A percentile compares a stretch with the other conserved stretches of the same genome.
Conservation (phyloP, 139 green algal species). For the Chlorella sp. region DNA sequence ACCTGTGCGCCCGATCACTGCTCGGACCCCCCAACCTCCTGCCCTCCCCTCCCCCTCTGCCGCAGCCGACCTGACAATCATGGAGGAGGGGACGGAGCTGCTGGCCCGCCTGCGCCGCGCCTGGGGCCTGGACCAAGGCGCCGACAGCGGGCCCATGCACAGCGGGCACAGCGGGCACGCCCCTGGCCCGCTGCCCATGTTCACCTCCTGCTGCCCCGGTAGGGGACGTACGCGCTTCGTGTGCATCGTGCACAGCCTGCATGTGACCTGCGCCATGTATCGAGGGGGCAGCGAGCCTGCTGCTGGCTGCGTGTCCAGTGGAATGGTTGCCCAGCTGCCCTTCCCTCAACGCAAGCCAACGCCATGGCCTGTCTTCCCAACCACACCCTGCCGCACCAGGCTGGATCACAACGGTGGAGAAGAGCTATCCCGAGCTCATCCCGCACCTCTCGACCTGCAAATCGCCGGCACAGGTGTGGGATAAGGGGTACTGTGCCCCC, state of each 20-base stretch:
- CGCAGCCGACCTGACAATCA: conserved; percentile 78
- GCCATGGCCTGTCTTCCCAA: too few relatives aligned
- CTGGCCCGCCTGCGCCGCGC: conserved; percentile 49
- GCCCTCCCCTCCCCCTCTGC: background rate
- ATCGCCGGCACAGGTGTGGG: conserved; percentile 56
- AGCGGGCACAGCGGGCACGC: background rate
- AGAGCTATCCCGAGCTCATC: conserved; percentile 76
- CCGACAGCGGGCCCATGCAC: background rate
- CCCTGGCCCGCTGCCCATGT: conserved; percentile 69
- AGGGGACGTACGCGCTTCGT: too few relatives aligned
- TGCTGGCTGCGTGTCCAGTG: too few relatives aligned
- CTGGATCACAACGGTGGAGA: conserved; percentile 47
- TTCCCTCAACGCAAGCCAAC: too few relatives aligned
- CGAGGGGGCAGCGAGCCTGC: too few relatives aligned
- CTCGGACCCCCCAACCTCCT: background rate
- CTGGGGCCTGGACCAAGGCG: conserved; percentile 24
- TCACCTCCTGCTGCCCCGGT: conserved; percentile 82
- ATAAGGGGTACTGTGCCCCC: too few relatives aligned
- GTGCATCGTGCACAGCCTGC: too few relatives aligned
- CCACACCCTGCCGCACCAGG: too few relatives aligned
- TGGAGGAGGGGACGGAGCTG: conserved; percentile 79
- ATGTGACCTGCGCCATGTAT: too few relatives aligned
- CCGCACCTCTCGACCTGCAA: conserved; percentile 76
- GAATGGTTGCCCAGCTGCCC: too few relatives aligned
- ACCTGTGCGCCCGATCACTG: too few relatives aligned